Evolutionary conservation across 2,329 filamentous ascomycete species (phyloP), one percentile per base, ranked within the genome.

Genomic region (Piedraia hortae): DNA sequence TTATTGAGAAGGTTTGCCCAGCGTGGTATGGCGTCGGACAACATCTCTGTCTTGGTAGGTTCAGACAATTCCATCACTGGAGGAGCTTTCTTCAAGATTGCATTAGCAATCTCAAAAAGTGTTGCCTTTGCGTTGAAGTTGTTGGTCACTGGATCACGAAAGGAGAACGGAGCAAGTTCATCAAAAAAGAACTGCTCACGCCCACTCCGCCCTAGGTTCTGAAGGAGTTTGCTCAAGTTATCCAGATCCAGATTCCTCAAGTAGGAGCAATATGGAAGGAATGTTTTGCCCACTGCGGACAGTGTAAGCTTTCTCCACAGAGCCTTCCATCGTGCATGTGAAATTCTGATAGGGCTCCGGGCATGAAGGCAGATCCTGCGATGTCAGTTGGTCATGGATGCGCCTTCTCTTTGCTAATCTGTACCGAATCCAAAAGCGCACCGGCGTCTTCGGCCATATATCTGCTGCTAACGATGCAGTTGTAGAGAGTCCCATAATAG

Each of bases 191-290:
- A 62, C 9, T 53, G 62, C 38, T 53, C 53, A 5, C 68, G 66
- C 23, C 55, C 54, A 21, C 57, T 48, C 25, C 67, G 58, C 24
- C 67, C 58, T 2, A 75, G 48, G 11, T 69, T 48, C 25, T 67
- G 58, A 2, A 75, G 48, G 11, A 71, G 48, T 18, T 60, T 46
- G 6, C 48, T 44, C 1, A 75, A 48, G 34, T 68, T 61, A 23
- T 60, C 50, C 6, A 75, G 51, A 31, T 68, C 60, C 16, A 77
- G 48, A 12, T 53, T 50, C 25, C 56, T 60, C 24, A 75, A 58
- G 41, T 70, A 73, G 16, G 59, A 51, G 34, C 61, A 70, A 37
- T 78, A 78, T 0, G 68, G 67, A 29, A 63, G 68, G 10, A 61
- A 45, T 0, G 69, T 72, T 30, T 49, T 44, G 12, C 54, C 59